phyloP scores from a whole-genome alignment of 306 rosid species.

The Betula pendula region DNA sequence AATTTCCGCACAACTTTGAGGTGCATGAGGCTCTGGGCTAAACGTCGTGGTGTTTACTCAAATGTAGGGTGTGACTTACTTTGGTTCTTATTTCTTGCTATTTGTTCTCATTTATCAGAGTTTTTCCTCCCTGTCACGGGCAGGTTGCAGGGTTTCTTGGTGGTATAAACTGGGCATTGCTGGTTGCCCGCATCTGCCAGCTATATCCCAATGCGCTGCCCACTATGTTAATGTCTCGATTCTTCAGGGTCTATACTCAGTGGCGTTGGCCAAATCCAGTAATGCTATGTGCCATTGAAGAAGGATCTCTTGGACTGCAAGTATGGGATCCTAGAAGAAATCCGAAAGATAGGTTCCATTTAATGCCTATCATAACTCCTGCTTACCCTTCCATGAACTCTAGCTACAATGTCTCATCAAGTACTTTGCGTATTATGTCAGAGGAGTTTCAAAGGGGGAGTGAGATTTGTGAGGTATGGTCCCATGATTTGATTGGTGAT shows the following conservation, averaged over 20 bases:
- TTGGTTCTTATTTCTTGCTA: constrained; percentile 14
- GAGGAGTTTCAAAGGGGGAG: constrained; percentile 93
- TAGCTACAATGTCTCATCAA: constrained; percentile 87
- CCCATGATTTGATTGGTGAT: constrained; percentile 11
- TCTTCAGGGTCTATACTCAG: constrained; percentile 89
- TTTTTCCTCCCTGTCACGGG: constrained; percentile 34
- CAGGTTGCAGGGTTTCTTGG: constrained; percentile 99
- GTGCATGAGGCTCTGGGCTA: constrained; percentile 97
- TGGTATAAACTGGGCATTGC: constrained; percentile 96
- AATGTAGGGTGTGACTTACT: constrained; percentile 56
- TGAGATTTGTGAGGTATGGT: constrained; percentile 85
- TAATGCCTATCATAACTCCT: constrained; percentile 98
- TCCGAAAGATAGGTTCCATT: constrained; percentile 75
- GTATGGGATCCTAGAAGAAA: constrained; percentile 98
- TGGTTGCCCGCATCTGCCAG: constrained; percentile 99
- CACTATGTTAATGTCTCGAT: constrained; percentile 91
- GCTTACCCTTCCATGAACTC: constrained; percentile 99
- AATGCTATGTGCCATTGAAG: constrained; percentile 89
- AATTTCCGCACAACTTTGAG: constrained; percentile 89
- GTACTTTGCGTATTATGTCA: constrained; percentile 86
- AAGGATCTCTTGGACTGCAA: constrained; percentile 87
- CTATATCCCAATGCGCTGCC: constrained; percentile 93
- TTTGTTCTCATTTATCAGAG: constrained; percentile 27
- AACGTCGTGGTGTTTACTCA: constrained; percentile 94
- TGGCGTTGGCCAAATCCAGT: constrained; percentile 99